A percentile compares a stretch with the other conserved stretches of the same genome.
These are phyloP conservation scores for Candida sanyaensis DNA, from an alignment of 1,139 yeast genomes.

Conservation along the genomic window DNA sequence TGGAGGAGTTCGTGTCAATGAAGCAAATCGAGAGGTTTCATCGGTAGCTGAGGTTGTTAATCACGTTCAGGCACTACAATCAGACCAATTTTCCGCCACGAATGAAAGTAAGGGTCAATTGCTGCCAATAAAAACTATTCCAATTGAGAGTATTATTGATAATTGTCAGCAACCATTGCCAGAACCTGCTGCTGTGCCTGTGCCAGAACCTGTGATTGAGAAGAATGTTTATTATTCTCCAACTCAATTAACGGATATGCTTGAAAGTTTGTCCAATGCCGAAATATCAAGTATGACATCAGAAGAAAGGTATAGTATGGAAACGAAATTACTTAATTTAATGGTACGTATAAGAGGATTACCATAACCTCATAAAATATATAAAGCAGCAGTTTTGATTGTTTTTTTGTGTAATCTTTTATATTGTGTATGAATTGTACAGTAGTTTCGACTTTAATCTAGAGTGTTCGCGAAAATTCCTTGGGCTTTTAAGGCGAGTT, in stretches of 20 bases:
- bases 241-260: constrained; percentile 7
- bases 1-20: too few relatives aligned
- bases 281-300: constrained; percentile 21
- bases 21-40: too few relatives aligned
- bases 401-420: background rate
- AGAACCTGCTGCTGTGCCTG: background rate
- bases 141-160: background rate
- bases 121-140: background rate
- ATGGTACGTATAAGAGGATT: constrained; percentile 32
- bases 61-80: too few relatives aligned
- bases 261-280: constrained; percentile 13
- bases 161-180: background rate
- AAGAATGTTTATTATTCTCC: background rate
- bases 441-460: too few relatives aligned
- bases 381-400: background rate
- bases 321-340: constrained; percentile 32
- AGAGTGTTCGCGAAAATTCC: background rate
- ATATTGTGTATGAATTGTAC: background rate
- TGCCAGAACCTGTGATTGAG: background rate
- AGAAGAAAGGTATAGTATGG: constrained; percentile 26
- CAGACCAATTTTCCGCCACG: background rate
- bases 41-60: background rate
- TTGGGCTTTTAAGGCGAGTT: background rate
- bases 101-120: too few relatives aligned
- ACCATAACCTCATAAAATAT: background rate